A percentile compares a stretch with the other conserved stretches of the same genome.
These are phyloP conservation scores for Colletotrichum tropicale DNA, from an alignment of 2,329 filamentous ascomycete genomes.

Conservation along the genomic window DNA sequence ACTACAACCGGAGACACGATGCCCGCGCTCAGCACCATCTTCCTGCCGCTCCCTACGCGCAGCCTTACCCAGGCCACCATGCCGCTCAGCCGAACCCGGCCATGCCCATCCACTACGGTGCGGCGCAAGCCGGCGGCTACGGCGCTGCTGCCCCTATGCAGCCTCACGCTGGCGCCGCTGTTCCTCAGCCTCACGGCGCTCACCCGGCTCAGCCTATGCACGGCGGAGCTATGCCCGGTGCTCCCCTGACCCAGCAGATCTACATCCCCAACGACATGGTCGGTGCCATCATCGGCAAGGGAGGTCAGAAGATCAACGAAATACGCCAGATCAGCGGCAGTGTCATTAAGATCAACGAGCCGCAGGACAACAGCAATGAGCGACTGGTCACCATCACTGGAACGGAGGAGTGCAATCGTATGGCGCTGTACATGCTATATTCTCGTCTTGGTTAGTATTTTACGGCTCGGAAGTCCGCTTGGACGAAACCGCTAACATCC, in stretches of 20 bases:
- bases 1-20: slow-evolving; percentile 76
- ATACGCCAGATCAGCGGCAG: slow-evolving; percentile 96
- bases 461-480: slow-evolving; percentile 15
- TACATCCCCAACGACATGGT: slow-evolving; percentile 99
- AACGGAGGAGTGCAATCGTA: slow-evolving; percentile 97
- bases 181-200: slow-evolving; percentile 58
- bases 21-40: slow-evolving; percentile 68
- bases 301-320: slow-evolving; percentile 98
- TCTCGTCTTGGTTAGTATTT: slow-evolving; percentile 81
- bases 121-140: slow-evolving; percentile 72
- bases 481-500: slow-evolving; percentile 28
- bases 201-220: slow-evolving; percentile 73
- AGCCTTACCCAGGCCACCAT: slow-evolving; percentile 70
- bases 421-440: slow-evolving; percentile 99
- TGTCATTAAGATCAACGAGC: slow-evolving; percentile 99
- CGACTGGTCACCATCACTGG: slow-evolving; percentile 96
- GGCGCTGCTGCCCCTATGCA: slow-evolving; percentile 81
- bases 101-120: slow-evolving; percentile 76
- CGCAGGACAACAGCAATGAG: slow-evolving; percentile 98
- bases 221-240: slow-evolving; percentile 68
- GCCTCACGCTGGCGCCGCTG: slow-evolving; percentile 67
- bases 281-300: slow-evolving; percentile 97
- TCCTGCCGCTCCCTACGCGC: slow-evolving; percentile 77
- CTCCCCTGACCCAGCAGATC: slow-evolving; percentile 95
- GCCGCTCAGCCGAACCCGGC: slow-evolving; percentile 67